Percentiles rank a stretch among this genome's conserved stretches.
Evolutionary conservation across 129 eudicot species (phyloP).

Genomic region (Ambrosia artemisiifolia): DNA sequence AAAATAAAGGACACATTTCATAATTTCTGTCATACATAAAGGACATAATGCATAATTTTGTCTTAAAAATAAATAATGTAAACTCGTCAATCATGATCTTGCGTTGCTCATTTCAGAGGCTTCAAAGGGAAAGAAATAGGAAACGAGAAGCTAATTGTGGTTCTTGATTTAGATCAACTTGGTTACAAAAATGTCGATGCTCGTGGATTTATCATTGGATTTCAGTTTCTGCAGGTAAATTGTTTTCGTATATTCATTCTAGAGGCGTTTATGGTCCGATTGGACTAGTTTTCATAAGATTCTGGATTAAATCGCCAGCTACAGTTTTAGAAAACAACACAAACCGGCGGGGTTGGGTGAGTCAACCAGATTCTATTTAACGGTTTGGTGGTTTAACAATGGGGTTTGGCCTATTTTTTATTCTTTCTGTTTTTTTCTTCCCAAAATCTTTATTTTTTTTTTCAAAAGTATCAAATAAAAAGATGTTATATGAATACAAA

Average conservation of each 20-base stretch:
- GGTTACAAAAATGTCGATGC: conserved; percentile 61
- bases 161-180: conserved; percentile 56
- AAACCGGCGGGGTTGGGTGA: not conserved
- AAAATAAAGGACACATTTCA: no score
- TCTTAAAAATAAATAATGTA: not conserved
- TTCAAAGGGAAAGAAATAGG: conserved; percentile 67
- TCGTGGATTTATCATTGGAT: conserved; percentile 68
- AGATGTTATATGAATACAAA: not conserved
- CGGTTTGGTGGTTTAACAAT: not conserved
- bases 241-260: not conserved
- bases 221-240: conserved; percentile 73
- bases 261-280: not conserved
- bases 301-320: not conserved
- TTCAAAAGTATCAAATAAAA: not conserved
- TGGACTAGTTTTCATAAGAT: not conserved
- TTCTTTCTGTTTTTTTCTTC: not conserved
- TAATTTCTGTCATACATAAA: no score
- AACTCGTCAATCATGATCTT: conserved; percentile 1
- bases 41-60: no score
- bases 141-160: conserved; percentile 55
- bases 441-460: not conserved
- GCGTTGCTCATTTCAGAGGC: conserved; percentile 47
- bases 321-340: not conserved
- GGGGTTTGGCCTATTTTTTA: no score
- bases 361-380: not conserved